phyloP scores from a whole-genome alignment of 371 early-diverging fungal species.

The Batkoa obscura region DNA sequence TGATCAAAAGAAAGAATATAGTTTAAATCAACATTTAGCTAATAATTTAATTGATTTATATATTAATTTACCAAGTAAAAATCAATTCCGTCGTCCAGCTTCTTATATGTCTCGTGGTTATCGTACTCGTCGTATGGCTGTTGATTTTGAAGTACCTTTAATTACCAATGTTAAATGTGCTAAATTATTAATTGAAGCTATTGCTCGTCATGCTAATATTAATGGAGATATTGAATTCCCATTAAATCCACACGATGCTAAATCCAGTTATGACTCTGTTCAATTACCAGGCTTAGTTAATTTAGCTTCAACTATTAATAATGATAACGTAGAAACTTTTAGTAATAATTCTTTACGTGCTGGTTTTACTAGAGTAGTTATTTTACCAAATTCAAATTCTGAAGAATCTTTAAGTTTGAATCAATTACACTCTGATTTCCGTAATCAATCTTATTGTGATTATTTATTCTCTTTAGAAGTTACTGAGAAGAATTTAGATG shows the following conservation, averaged over 20 bases:
- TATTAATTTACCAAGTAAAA: constrained; percentile 91
- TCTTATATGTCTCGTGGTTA: constrained; percentile 90
- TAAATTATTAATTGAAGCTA: constrained; percentile 87
- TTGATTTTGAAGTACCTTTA: constrained; percentile 85
- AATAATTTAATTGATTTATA: constrained; percentile 94
- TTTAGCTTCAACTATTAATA: constrained; percentile 33
- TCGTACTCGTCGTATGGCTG: constrained; percentile 86
- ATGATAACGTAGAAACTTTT: constrained; percentile 6
- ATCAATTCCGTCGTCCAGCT: constrained; percentile 87
- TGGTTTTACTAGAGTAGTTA: constrained; percentile 58
- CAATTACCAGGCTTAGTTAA: constrained; percentile 79
- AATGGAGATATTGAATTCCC: constrained; percentile 39
- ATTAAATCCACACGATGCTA: constrained; percentile 62
- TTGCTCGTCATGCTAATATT: constrained; percentile 27
- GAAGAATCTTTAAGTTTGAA: not conserved
- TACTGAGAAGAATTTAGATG: constrained; percentile 30
- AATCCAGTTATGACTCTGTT: constrained; percentile 62
- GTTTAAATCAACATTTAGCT: constrained; percentile 76
- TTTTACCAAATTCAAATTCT: not conserved
- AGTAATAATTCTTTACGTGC: constrained; percentile 43
- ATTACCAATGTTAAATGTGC: constrained; percentile 97
- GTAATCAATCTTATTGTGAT: constrained; percentile 42
- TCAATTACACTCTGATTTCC: constrained; percentile 16
- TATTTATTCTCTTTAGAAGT: constrained; percentile 55
- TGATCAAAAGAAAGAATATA: constrained; percentile 71